Percentiles rank a stretch among this genome's conserved stretches.
phyloP scores from a whole-genome alignment of 1,284 basidiomycete genomes.

The Pterula multifida region DNA sequence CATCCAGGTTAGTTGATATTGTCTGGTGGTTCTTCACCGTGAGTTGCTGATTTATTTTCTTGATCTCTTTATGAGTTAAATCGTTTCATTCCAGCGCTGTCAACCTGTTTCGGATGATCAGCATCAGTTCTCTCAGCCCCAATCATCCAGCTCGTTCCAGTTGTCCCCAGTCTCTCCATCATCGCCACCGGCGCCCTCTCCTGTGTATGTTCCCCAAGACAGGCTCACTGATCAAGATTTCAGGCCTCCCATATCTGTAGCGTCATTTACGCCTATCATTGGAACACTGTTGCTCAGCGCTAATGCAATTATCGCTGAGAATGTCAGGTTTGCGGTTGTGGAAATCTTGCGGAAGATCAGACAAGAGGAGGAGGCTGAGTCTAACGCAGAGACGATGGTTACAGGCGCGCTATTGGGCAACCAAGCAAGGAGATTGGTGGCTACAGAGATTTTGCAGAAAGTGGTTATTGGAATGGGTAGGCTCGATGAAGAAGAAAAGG shows the following conservation, averaged over 20 bases:
- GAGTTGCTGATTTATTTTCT: conserved; percentile 17
- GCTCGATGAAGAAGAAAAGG: conserved; percentile 42
- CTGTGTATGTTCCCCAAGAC: conserved; percentile 6
- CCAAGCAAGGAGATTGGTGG: conserved; percentile 51
- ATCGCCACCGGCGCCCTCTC: conserved; percentile 5
- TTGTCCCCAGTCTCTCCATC: conserved; percentile 11
- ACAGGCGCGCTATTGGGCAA: conserved; percentile 23
- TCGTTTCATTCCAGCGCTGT: conserved; percentile 37
- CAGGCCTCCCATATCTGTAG: conserved; percentile 53
- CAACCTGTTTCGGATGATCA: conserved; percentile 42
- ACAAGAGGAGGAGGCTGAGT: conserved; percentile 30
- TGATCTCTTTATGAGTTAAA: conserved; percentile 2
- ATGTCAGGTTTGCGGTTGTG: conserved; percentile 69
- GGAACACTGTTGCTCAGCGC: conserved; percentile 80
- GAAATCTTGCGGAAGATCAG: conserved; percentile 61
- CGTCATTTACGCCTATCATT: conserved; percentile 85
- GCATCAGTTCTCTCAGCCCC: neutral
- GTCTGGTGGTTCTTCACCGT: conserved; percentile 95
- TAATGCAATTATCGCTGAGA: conserved; percentile 62
- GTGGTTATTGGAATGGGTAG: conserved; percentile 83
- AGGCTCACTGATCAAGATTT: conserved; percentile 14
- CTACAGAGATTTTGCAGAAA: conserved; percentile 71
- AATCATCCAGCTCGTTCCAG: conserved; percentile 1
- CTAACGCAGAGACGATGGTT: conserved; percentile 2
- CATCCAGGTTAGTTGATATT: conserved; percentile 69